These are phyloP conservation scores for Phytophthora sojae DNA, from an alignment of 352 stramenopile species.

Conservation along the genomic window DNA sequence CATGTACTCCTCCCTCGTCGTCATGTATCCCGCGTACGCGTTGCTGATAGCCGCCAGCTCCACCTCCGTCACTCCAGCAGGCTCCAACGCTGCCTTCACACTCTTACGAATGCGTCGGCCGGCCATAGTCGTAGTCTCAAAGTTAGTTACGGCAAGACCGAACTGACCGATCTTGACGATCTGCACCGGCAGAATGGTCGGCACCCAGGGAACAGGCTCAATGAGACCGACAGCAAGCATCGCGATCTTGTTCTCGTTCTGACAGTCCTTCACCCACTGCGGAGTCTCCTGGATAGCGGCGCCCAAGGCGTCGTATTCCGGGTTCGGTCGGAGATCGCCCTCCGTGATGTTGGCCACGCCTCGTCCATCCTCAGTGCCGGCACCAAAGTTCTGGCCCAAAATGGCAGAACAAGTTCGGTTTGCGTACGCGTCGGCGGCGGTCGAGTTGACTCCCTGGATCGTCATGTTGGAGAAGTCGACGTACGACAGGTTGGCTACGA, in stretches of 20 bases:
- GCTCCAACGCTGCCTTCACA: constrained; percentile 32
- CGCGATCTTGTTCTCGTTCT: constrained; percentile 50
- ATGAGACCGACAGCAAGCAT: constrained; percentile 52
- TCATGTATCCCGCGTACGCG: constrained; percentile 68
- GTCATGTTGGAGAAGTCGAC: constrained; percentile 54
- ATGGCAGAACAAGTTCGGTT: constrained; percentile 51
- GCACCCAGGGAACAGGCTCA: constrained; percentile 50
- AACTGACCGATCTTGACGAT: constrained; percentile 65
- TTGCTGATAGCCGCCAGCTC: constrained; percentile 64
- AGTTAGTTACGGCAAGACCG: constrained; percentile 55
- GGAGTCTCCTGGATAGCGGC: constrained; percentile 24
- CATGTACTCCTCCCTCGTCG: constrained; percentile 68
- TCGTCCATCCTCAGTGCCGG: constrained; percentile 53
- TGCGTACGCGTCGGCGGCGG: constrained; percentile 25
- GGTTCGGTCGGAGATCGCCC: constrained; percentile 38
- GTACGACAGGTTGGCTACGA: constrained; percentile 46
- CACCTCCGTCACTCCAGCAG: constrained; percentile 45
- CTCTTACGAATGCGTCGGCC: constrained; percentile 53
- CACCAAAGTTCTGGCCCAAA: constrained; percentile 56
- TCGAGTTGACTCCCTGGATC: constrained; percentile 27
- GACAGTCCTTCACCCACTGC: constrained; percentile 53
- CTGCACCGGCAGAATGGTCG: constrained; percentile 60
- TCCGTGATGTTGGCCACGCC: constrained; percentile 38
- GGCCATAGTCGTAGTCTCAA: constrained; percentile 72
- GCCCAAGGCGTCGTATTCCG: constrained; percentile 26